Percentiles rank a stretch among this genome's conserved stretches.
phyloP scores from a whole-genome alignment of 352 stramenopile genomes.

The Phytopythium chamaehyphon region DNA sequence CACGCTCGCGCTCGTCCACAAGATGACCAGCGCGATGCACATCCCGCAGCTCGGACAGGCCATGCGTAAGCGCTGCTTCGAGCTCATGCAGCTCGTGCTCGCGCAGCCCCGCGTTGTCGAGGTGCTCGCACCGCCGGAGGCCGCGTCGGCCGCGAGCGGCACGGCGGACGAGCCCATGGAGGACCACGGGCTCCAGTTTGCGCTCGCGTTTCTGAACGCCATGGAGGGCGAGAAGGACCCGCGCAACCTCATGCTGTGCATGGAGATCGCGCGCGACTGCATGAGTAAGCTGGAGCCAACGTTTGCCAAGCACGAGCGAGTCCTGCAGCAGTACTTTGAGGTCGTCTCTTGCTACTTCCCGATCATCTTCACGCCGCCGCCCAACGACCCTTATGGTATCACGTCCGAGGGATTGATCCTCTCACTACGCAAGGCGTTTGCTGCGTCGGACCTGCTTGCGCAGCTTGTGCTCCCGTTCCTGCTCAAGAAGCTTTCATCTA shows the following conservation, averaged over 20 bases:
- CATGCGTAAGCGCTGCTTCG: constrained; percentile 85
- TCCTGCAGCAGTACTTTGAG: constrained; percentile 86
- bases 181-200: constrained; percentile 53
- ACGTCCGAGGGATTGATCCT: constrained; percentile 81
- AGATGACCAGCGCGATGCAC: constrained; percentile 60
- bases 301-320: constrained; percentile 59
- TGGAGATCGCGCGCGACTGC: constrained; percentile 63
- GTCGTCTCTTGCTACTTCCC: constrained; percentile 91
- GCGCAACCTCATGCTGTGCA: constrained; percentile 76
- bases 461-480: constrained; percentile 83
- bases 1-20: constrained; percentile 58
- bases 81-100: constrained; percentile 72
- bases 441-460: constrained; percentile 70
- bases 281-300: constrained; percentile 51
- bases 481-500: constrained; percentile 82
- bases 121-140: constrained; percentile 32
- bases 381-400: constrained; percentile 90
- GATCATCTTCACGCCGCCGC: constrained; percentile 89
- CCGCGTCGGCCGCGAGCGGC: constrained; percentile 10
- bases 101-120: constrained; percentile 51
- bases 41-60: constrained; percentile 79
- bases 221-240: constrained; percentile 91
- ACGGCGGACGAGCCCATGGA: constrained; percentile 19
- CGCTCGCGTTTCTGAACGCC: constrained; percentile 69
- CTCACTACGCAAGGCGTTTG: constrained; percentile 77